Evolutionary conservation across 2,329 filamentous ascomycete genomes (phyloP), one percentile per base, ranked within the genome.

Genomic region (Mollisia scopiformis): DNA sequence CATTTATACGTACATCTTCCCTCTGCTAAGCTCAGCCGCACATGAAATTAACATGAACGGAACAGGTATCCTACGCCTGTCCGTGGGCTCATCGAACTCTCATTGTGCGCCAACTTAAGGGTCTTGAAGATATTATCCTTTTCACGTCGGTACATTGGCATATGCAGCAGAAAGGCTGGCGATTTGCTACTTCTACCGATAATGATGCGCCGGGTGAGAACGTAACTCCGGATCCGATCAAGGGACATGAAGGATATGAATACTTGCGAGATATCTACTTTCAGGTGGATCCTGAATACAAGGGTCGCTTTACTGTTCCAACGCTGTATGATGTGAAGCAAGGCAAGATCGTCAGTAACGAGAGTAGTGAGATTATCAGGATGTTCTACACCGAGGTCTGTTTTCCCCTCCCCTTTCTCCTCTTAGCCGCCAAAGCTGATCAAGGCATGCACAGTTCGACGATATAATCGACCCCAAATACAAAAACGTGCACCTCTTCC

Each of bases 31-130:
- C n/a, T n/a, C n/a, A n/a, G n/a, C n/a, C n/a, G n/a, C n/a, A n/a
- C n/a, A n/a, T 16, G n/a, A 28, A n/a, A 92, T 93, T 23, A 91
- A 91, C 72, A 87, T 92, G 46, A 89, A 90, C 2, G 33, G 14
- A 4, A n/a, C 23, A 72, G 70, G 61, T 73, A 14, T 86, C 69
- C 28, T 72, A 72, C 58, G 71, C 68, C 14, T 72, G 81, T 68
- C 95, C 92, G 0, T 98, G 93, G 72, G 72, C 94, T 5, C 92
- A 92, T 72, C 88, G 95, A 46, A 89, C 92, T 0, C 82, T 98
- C 66, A 97, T 98, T 68, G 90, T 91, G 2, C 85, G 94, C 61
- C 89, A 92, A 75, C 84, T 99, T 71, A 99, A 98, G 80, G 95
- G 94, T 0, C 83, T 99, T 0, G 91, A 98, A 70, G 89, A 96